Conservation (phyloP, 1,139 yeast genomes). For the Pneumocystis canis region DNA sequence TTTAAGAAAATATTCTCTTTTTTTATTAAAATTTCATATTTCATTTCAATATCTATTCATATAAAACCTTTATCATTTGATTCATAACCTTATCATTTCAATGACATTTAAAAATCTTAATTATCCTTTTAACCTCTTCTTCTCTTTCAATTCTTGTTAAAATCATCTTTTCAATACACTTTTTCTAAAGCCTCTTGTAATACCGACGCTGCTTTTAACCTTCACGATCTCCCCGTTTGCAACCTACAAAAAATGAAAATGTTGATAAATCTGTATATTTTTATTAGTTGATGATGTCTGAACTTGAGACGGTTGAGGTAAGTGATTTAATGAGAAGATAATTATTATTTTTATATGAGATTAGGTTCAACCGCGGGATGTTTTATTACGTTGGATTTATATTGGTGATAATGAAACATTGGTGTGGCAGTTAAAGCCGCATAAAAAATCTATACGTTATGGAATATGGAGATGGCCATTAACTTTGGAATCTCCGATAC, state of each 20-base stretch:
- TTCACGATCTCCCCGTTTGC: neutral
- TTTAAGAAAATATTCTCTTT: no score
- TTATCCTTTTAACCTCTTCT: no score
- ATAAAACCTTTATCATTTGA: no score
- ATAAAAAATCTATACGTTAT: slow-evolving; percentile 49
- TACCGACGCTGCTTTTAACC: no score
- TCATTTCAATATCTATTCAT: no score
- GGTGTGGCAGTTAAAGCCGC: slow-evolving; percentile 70
- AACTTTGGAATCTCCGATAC: neutral
- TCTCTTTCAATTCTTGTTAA: no score
- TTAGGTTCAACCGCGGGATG: slow-evolving; percentile 78
- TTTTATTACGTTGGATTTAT: slow-evolving; percentile 78
- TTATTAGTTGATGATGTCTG: neutral
- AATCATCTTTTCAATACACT: no score
- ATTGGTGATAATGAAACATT: slow-evolving; percentile 53
- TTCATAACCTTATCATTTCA: no score
- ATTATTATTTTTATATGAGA: slow-evolving; percentile 22
- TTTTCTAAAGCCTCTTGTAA: no score
- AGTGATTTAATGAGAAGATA: neutral
- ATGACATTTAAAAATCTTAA: no score
- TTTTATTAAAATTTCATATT: no score
- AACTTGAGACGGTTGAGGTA: neutral
- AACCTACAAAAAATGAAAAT: neutral
- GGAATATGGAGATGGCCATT: slow-evolving; percentile 7
- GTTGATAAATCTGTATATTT: neutral